These are phyloP conservation scores for Diplotaxis tenuifolia DNA, from an alignment of 345 rosid species.

Conservation along the genomic window DNA sequence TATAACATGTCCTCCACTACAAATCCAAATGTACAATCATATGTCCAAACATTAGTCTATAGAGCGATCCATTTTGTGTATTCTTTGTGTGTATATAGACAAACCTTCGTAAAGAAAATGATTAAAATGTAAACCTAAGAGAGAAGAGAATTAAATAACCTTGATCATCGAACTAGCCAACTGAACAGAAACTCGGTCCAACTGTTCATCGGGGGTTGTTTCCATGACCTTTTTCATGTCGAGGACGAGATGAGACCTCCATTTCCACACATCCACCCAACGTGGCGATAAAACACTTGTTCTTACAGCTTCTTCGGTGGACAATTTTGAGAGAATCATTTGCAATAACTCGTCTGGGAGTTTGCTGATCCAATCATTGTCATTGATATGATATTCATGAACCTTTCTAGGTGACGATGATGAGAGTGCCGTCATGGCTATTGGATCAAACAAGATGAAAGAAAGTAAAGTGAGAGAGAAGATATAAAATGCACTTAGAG, in stretches of 20 bases:
- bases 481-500: background rate
- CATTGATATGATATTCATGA: background rate
- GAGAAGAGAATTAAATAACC: conserved; percentile 4
- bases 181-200: background rate
- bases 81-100: background rate
- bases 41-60: background rate
- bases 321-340: background rate
- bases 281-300: background rate
- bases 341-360: background rate
- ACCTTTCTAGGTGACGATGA: background rate
- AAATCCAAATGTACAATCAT: background rate
- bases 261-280: conserved; percentile 13
- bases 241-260: background rate
- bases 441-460: background rate
- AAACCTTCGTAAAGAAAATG: background rate
- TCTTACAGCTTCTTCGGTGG: background rate
- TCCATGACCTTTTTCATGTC: background rate
- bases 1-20: background rate
- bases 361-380: background rate
- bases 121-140: background rate
- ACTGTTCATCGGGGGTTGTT: background rate
- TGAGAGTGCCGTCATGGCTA: background rate
- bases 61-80: background rate
- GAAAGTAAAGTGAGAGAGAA: background rate
- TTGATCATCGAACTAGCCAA: background rate